Base-by-base conservation (phyloP, 1,139 yeast species). In the Candida pseudoviswanathii region DNA sequence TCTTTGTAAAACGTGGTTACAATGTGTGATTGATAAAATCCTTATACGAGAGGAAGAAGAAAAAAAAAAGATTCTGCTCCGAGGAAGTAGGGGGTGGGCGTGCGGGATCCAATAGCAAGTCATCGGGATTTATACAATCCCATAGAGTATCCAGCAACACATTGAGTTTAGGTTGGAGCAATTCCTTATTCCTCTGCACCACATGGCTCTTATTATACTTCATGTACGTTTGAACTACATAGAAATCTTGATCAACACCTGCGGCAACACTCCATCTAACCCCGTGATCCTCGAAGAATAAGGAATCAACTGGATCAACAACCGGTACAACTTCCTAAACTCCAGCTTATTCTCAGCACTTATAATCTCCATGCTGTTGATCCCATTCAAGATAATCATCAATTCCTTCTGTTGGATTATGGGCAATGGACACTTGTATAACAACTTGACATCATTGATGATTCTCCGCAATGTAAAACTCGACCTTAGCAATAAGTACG, bases 331-430 rank as follows among this genome's bases (percentile, higher is more conserved):
- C 38, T 58, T 55, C 31, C 45, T 51, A 48, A 52, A 53, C 41
- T 54, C 41, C 7, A 7, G 9, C 32, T 40, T 11, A 54, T 53
- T 36, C 9, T 21, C 21, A 39, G 42, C 41, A 38, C 51, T 9
- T 32, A 42, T 30, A n/a, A 46, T n/a, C 11, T 38, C 41, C 25
- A 58, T 40, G 8, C 49, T 46, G 33, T 51, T 48, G 26, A 71
- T 54, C 2, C 77, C 78, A 3, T 53, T 42, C 30, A 74, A 53
- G 5, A 71, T 54, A 1, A 62, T 47, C 32, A 51, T 38, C 29
- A 73, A 48, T 55, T 76, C 81, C 31, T 63, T 62, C 47, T 65
- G 65, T 52, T 74, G 78, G 7, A 73, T 57, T 45, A 62, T 63
- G n/a, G 75, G 66, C 11, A 73, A 54, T 1, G 80, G 80, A 43